A percentile compares a stretch with the other conserved stretches of the same genome.
Evolutionary conservation across 306 rosid species (phyloP).

Genomic region (Vigna unguiculata): DNA sequence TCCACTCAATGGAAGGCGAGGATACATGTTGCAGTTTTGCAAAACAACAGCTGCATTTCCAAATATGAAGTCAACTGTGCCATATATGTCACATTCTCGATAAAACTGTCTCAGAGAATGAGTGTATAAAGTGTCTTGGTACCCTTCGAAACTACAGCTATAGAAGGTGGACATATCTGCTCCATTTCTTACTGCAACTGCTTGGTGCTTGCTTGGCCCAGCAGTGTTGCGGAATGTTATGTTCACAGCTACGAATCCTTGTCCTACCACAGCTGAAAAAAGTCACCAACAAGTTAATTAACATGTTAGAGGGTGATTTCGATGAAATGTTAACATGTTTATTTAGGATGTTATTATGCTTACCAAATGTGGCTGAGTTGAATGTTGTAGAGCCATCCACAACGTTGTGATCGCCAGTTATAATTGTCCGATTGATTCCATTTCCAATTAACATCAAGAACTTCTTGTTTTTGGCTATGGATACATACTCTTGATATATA

Average conservation of each 20-base stretch:
- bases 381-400: conserved; percentile 79
- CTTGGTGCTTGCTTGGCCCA: conserved; percentile 76
- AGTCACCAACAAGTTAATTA: neutral
- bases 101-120: conserved; percentile 71
- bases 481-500: conserved; percentile 69
- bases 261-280: conserved; percentile 63
- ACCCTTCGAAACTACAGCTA: conserved; percentile 74
- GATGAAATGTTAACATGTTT: neutral
- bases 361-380: conserved; percentile 80
- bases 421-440: conserved; percentile 67
- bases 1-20: conserved; percentile 57
- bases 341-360: conserved; percentile 6
- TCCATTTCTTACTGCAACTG: conserved; percentile 72
- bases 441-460: conserved; percentile 75
- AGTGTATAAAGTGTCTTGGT: conserved; percentile 74
- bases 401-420: conserved; percentile 72
- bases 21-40: conserved; percentile 64
- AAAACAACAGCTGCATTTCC: conserved; percentile 58
- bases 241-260: conserved; percentile 71
- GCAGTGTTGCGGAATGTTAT: conserved; percentile 78
- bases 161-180: conserved; percentile 73
- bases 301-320: neutral
- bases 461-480: conserved; percentile 58
- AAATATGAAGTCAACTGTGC: conserved; percentile 49
- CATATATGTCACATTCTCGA: conserved; percentile 45